Conservation (phyloP, 768 basidiomycete species). For the Mycena rosella region DNA sequence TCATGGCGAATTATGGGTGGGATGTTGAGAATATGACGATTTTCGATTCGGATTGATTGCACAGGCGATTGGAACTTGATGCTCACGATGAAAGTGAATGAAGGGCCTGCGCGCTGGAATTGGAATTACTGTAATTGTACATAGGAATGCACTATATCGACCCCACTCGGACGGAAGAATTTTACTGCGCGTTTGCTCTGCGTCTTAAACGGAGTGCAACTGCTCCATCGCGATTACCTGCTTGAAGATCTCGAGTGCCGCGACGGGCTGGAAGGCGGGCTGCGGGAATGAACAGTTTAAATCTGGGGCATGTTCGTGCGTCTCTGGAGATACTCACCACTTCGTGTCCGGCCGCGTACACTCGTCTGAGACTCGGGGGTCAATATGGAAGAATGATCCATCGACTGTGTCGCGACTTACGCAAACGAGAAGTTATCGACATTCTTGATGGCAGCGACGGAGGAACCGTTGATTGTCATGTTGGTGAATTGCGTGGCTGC, state of each 20-base stretch:
- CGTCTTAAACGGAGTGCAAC: conserved; percentile 56
- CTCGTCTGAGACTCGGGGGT: conserved; percentile 52
- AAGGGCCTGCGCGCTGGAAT: too few species aligned
- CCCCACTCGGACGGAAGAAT: too few species aligned
- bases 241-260: conserved; percentile 69
- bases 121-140: too few species aligned
- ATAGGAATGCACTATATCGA: too few species aligned
- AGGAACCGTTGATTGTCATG: conserved; percentile 65
- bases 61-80: too few species aligned
- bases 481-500: conserved; percentile 58
- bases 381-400: background rate
- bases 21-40: conserved; percentile 28
- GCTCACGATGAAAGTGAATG: too few species aligned
- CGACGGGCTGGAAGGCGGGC: conserved; percentile 74
- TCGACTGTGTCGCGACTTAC: conserved; percentile 55
- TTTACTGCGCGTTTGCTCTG: too few species aligned
- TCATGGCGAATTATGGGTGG: conserved; percentile 19
- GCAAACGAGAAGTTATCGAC: conserved; percentile 78
- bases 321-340: conserved; percentile 57
- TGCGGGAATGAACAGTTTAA: conserved; percentile 38
- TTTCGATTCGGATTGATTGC: conserved; percentile 17
- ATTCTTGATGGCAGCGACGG: conserved; percentile 72
- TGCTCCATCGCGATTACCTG: conserved; percentile 66
- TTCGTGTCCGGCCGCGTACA: conserved; percentile 72
- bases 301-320: background rate